Evolutionary conservation across 805 yeast genomes (phyloP), one percentile per base, ranked within the genome.

Genomic region (Saccharomycopsis selenospora): DNA sequence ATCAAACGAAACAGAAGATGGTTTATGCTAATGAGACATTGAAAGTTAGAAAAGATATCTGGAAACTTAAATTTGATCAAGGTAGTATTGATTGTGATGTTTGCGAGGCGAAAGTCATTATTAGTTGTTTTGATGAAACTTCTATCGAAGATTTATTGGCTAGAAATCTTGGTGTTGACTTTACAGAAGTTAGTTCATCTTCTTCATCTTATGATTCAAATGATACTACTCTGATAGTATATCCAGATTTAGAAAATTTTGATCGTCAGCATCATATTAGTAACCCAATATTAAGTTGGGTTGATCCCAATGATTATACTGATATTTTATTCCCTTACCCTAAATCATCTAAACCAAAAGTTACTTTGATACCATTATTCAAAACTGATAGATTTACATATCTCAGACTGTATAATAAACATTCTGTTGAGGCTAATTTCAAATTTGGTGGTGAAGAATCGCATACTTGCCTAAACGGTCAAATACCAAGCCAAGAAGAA

Each of bases 291-390:
- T 13, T 23, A n/a, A 17, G 65, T 2, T 89, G 96, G 96, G 69
- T 77, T 43, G 95, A 88, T 58, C 64, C 69, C 20, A 83, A 84
- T 49, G 96, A 89, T 60, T 89, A 76, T 56, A 67, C 76, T 8
- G 96, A 89, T 56, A 59, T 88, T 40, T 85, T 83, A 51, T 66
- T 71, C 43, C 60, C 70, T 8, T 71, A 75, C 3, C 55, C 68
- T 1, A 61, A 67, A 3, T 67, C 59, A 51, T 68, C 55, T 45
- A 56, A 67, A 30, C 80, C 80, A 1, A 63, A 63, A 25, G 64
- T 77, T 11, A 65, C 66, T 41, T 65, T 75, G 1, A 53, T 68
- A 4, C 81, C 82, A 0, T 68, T 78, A 33, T 61, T 72, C 46
- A 67, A 55, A 43, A 70, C 84, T 4, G 87, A 87, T 1, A 66